A percentile compares a stretch with the other conserved stretches of the same genome.
Conservation (phyloP, 331 rosid species). For the Acacia pycnantha region DNA sequence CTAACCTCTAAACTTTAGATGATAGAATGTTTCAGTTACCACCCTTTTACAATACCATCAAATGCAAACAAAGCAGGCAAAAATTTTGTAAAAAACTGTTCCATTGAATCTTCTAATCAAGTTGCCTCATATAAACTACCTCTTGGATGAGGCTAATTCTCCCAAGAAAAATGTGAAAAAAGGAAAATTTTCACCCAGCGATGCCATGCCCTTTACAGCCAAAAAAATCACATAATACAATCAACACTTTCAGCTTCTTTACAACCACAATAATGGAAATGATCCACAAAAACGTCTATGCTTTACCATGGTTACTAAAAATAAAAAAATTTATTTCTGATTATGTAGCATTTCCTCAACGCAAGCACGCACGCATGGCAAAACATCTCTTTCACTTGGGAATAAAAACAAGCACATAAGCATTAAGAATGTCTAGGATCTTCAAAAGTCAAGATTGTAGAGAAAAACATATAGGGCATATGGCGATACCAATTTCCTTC, state of each 20-base stretch:
- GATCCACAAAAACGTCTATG: background rate
- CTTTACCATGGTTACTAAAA: background rate
- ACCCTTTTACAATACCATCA: slow-evolving; percentile 18
- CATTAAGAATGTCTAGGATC: background rate
- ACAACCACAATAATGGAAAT: background rate
- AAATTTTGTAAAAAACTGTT: background rate
- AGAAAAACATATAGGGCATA: background rate
- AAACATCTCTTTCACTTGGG: background rate
- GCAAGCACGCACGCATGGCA: background rate
- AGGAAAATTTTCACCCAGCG: background rate
- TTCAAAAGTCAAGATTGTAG: background rate
- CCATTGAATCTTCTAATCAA: slow-evolving; percentile 4
- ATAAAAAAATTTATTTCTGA: background rate
- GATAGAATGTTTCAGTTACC: slow-evolving; percentile 13
- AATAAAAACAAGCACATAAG: slow-evolving; percentile 30
- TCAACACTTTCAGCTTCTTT: background rate
- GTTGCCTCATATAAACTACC: background rate
- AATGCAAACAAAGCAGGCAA: background rate
- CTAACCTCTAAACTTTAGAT: background rate
- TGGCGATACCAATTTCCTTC: slow-evolving; percentile 75
- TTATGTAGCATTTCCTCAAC: background rate
- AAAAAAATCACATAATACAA: background rate
- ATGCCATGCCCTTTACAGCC: slow-evolving; percentile 16
- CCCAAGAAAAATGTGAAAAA: slow-evolving; percentile 25
- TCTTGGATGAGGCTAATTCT: slow-evolving; percentile 2